Evolutionary conservation across 306 rosid species (phyloP).

Genomic region (Sicyos baderoa): DNA sequence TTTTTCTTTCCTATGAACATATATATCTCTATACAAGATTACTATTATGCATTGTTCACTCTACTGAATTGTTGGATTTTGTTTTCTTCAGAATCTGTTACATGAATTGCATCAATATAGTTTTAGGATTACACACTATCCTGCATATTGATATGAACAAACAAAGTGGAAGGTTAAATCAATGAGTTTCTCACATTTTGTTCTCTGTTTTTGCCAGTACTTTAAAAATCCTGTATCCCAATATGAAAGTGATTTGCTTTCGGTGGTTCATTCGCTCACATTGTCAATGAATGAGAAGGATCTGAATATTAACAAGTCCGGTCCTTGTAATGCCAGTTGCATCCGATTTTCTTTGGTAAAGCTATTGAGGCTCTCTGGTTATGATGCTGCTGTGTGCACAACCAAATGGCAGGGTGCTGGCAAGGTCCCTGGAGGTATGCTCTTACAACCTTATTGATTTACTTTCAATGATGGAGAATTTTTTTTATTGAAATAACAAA

Average conservation of each 20-base stretch:
- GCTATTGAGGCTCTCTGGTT: conserved; percentile 66
- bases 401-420: conserved; percentile 86
- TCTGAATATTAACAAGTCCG: conserved; percentile 45
- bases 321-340: conserved; percentile 77
- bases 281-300: conserved; percentile 53
- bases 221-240: conserved; percentile 54
- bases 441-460: background rate
- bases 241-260: no score
- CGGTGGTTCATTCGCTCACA: conserved; percentile 61
- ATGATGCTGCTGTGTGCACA: conserved; percentile 81
- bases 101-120: background rate
- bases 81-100: background rate
- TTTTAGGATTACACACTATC: background rate
- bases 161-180: background rate
- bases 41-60: background rate
- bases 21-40: background rate
- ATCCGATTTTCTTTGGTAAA: conserved; percentile 70
- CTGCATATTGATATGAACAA: background rate
- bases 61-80: background rate
- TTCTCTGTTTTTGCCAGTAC: conserved; percentile 37
- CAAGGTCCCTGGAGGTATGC: conserved; percentile 93
- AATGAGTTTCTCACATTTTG: background rate
- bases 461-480: background rate
- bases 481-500: conserved; percentile 4
- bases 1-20: background rate